phyloP scores from a whole-genome alignment of 345 rosid genomes.

The Sapria himalayana region DNA sequence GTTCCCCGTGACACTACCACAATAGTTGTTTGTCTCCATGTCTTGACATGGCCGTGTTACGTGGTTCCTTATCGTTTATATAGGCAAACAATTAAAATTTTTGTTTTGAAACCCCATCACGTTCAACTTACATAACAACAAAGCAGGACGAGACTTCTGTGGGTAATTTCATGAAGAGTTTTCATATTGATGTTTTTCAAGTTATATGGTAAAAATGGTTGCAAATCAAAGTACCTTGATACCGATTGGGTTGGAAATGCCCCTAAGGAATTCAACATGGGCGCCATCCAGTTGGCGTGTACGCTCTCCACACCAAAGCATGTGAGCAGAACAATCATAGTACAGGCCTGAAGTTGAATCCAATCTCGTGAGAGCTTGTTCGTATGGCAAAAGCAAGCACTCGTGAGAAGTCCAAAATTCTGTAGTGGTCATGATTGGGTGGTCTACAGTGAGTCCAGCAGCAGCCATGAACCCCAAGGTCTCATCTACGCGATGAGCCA shows the following conservation, averaged over 20 bases:
- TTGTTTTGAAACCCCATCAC: too few relatives aligned
- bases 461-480: slow-evolving; percentile 17
- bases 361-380: slow-evolving; percentile 12
- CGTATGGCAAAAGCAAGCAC: slow-evolving; percentile 16
- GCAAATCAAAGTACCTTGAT: slow-evolving; percentile 14
- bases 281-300: slow-evolving; percentile 16
- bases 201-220: neutral
- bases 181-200: too few relatives aligned
- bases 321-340: slow-evolving; percentile 16
- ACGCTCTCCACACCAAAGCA: slow-evolving; percentile 15
- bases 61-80: too few relatives aligned
- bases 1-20: too few relatives aligned
- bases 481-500: slow-evolving; percentile 15
- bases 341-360: slow-evolving; percentile 15
- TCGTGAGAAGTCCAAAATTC: slow-evolving; percentile 18
- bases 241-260: slow-evolving; percentile 14
- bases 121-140: too few relatives aligned
- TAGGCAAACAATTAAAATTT: too few relatives aligned
- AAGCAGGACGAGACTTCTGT: too few relatives aligned
- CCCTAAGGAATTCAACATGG: slow-evolving; percentile 15
- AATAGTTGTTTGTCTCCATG: too few relatives aligned
- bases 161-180: too few relatives aligned
- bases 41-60: too few relatives aligned
- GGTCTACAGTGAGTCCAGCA: slow-evolving; percentile 13
- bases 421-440: slow-evolving; percentile 15